These are phyloP conservation scores for Alternaria brassicicola DNA, from an alignment of 2,329 filamentous ascomycete genomes.

Conservation along the genomic window DNA sequence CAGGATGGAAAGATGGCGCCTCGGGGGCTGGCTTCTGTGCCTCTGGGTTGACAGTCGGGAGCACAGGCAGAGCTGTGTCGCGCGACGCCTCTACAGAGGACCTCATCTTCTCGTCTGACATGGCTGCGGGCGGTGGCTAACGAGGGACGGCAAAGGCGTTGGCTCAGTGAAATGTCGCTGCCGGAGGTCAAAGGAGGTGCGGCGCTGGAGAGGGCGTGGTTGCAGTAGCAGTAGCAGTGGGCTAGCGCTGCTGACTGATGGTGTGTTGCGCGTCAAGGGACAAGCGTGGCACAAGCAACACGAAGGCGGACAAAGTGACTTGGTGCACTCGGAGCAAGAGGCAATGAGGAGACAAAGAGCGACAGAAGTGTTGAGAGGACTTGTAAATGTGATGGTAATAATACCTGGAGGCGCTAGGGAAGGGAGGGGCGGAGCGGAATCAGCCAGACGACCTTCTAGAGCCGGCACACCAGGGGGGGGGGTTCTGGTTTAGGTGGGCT, in stretches of 20 bases:
- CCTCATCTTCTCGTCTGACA: constrained; percentile 79
- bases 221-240: constrained; percentile 18
- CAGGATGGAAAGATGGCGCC: constrained; percentile 70
- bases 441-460: constrained; percentile 22
- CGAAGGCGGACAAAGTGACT: constrained; percentile 18
- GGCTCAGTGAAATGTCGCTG: constrained; percentile 11
- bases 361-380: constrained; percentile 29
- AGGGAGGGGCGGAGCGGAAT: constrained; percentile 42
- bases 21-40: constrained; percentile 71
- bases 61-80: constrained; percentile 64
- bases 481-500: constrained; percentile 14
- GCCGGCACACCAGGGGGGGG: constrained; percentile 27
- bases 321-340: constrained; percentile 25
- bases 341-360: constrained; percentile 32
- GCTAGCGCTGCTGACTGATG: constrained; percentile 32
- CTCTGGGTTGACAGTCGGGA: constrained; percentile 81
- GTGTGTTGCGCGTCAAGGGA: constrained; percentile 13
- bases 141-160: constrained; percentile 27
- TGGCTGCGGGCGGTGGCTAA: constrained; percentile 45
- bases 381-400: constrained; percentile 31
- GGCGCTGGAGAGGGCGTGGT: constrained; percentile 20
- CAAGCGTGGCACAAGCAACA: constrained; percentile 34
- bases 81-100: constrained; percentile 77
- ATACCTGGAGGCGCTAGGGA: constrained; percentile 31
- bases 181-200: constrained; percentile 28